Base-by-base conservation (phyloP, 2,329 filamentous ascomycete genomes). In the Talaromyces rugulosus region DNA sequence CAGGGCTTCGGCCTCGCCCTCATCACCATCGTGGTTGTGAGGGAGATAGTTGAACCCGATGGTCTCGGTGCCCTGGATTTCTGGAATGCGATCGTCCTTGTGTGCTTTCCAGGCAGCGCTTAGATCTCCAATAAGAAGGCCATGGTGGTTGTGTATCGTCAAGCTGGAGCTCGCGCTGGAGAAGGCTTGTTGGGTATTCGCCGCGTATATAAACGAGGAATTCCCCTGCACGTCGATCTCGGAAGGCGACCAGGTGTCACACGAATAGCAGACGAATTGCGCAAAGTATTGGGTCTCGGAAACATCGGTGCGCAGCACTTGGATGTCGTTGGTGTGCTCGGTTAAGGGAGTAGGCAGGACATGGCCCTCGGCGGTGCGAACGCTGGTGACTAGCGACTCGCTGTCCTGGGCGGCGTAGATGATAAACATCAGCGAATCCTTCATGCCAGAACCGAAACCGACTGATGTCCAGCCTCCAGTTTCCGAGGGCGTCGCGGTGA, bases 171-270 rank as follows among this genome's bases (percentile, higher is more conserved):
- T 72, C 4, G 85, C 74, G 58, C 77, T 81, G 36, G 71, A 70
- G 11, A 73, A 64, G 14, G 71, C 66, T 51, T 79, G 79, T n/a
- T 70, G 67, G 5, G 81, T 81, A 0, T 85, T 86, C 28, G 81
- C 74, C n/a, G 83, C 85, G 67, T 81, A 88, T 57, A 86, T 81
- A 70, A 82, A 84, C 47, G 75, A 75, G 12, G 74, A 70, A 8
- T 73, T 73, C 47, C 77, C 80, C 9, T 71, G 74, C n/a, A 83
- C 74, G 64, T 87, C 79, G 62, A 87, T 70, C 4, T 71, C 70
- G 6, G 71, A 70, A n/a, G 61, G 36, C 30, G 58, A 55, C 83
- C 83, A 86, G 42, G 71, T 77, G 31, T 81, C 78, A 66, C 83
- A 87, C 66, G 82, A 79, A 52, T 67, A 74, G 74, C 85, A 87